Percentiles rank a stretch among this genome's conserved stretches.
Evolutionary conservation across 306 rosid species (phyloP).

Genomic region (Psophocarpus tetragonolobus): DNA sequence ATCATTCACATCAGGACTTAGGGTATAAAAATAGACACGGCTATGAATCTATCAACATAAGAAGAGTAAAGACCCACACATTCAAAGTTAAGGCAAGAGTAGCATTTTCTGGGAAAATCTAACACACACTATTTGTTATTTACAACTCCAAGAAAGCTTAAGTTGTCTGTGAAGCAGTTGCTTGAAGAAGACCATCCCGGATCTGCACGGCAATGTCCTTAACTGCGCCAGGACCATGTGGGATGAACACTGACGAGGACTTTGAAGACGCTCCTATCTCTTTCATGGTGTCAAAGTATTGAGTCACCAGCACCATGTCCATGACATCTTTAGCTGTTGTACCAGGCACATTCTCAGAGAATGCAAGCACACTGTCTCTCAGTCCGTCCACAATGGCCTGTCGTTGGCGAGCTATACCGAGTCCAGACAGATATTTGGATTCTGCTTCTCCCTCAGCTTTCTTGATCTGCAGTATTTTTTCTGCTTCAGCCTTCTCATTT

Average conservation of each 20-base stretch:
- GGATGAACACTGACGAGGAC: conserved; percentile 69
- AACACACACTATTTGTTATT: background rate
- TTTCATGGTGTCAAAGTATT: conserved; percentile 79
- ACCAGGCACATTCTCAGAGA: conserved; percentile 68
- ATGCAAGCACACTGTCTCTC: conserved; percentile 67
- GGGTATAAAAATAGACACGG: background rate
- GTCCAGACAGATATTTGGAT: conserved; percentile 71
- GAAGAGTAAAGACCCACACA: background rate
- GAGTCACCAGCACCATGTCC: conserved; percentile 83
- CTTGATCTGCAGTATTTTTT: conserved; percentile 70
- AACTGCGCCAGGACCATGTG: conserved; percentile 85
- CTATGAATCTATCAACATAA: background rate
- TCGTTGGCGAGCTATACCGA: conserved; percentile 76
- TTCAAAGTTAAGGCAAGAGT: background rate
- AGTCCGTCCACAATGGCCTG: conserved; percentile 84
- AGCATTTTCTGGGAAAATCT: background rate
- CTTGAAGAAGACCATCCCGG: conserved; percentile 71
- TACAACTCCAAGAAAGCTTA: conserved; percentile 11
- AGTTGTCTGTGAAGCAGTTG: conserved; percentile 26
- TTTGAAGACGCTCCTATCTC: conserved; percentile 83
- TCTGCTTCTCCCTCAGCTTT: conserved; percentile 80
- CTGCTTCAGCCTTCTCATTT: conserved; percentile 78
- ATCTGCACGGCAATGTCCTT: conserved; percentile 64
- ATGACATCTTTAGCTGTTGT: conserved; percentile 68
- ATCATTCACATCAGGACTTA: background rate